These are phyloP conservation scores for Ceratonia siliqua DNA, from an alignment of 306 rosid genomes.

Conservation along the genomic window DNA sequence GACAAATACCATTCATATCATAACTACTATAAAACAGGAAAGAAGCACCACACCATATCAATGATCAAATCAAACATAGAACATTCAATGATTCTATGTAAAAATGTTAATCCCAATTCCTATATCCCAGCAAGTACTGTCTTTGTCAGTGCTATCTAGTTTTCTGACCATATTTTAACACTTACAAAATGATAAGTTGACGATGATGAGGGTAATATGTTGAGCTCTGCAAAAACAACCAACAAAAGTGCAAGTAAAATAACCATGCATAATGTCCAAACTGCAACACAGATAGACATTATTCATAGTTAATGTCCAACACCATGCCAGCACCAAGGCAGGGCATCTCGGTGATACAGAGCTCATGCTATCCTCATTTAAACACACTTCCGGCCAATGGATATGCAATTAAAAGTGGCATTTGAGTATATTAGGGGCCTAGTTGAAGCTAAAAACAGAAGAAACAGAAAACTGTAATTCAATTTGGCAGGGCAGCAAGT, in stretches of 20 bases:
- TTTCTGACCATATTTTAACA: not conserved
- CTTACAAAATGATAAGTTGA: not conserved
- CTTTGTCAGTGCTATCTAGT: not conserved
- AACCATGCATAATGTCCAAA: not conserved
- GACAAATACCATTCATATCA: conserved; percentile 29
- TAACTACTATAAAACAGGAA: conserved; percentile 22
- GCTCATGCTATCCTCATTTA: no score
- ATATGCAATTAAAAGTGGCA: no score
- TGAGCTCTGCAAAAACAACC: conserved; percentile 17
- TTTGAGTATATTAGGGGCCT: no score
- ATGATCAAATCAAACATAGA: conserved; percentile 14
- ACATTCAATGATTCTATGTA: conserved; percentile 4
- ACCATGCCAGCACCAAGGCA: no score
- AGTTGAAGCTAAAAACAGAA: no score
- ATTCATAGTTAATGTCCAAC: not conserved
- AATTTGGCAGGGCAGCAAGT: no score
- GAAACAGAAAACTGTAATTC: no score
- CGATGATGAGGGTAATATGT: conserved; percentile 8
- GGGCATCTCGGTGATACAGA: no score
- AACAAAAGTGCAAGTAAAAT: not conserved
- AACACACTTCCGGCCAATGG: no score
- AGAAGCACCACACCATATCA: conserved; percentile 18
- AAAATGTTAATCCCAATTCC: conserved; percentile 23
- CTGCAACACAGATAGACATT: conserved; percentile 3
- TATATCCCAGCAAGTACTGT: conserved; percentile 8